Base-by-base conservation (phyloP, 164 flowering plant species). In the Nymphaea colorata region DNA sequence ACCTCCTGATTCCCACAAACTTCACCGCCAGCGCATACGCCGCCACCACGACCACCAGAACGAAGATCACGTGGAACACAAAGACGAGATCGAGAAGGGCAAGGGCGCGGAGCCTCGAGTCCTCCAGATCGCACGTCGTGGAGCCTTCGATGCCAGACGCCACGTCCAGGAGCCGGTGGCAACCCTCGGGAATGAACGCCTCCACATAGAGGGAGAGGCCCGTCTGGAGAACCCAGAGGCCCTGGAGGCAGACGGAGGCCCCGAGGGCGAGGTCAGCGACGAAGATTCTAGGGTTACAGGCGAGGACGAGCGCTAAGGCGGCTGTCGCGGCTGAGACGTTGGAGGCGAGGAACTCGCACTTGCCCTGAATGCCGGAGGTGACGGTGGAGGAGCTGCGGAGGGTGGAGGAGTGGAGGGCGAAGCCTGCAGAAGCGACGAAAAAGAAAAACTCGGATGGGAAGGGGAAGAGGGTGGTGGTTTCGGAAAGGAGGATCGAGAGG, bases 161-260 rank as follows among this genome's bases (percentile, higher is more conserved):
- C 17, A 94, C 95, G 71, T 94, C 98, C 41, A 94, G 77, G 72
- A 94, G 69, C 66, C 82, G 74, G 64, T 94, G 93, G 64, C 99
- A 94, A 0, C 99, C 99, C 16, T 91, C 92, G 1, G 97, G 97
- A 5, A 94, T 90, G 68, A 94, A 90, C 16, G 83, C 90, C 61
- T 91, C 97, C 0, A 84, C 97, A 61, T 88, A 85, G n/a, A 94
- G 86, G 0, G 91, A 82, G 6, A 93, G 83, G 2, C 93, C 96
- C 0, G 96, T 89, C 78, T 90, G 98, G 8, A 89, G 73, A 16
- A 71, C 81, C 98, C 98, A 93, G 2, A 93, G 82, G 10, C 96
- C 98, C 72, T 89, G 89, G 51, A 93, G 67, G 70, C 83, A 80
- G 17, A 91, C 2, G 3, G 89, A 69, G 3, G 81, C 91, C 0